Percentiles rank a stretch among this genome's conserved stretches.
These are phyloP conservation scores for Teunomyces tritomae DNA, from an alignment of 805 yeast genomes.

Conservation along the genomic window DNA sequence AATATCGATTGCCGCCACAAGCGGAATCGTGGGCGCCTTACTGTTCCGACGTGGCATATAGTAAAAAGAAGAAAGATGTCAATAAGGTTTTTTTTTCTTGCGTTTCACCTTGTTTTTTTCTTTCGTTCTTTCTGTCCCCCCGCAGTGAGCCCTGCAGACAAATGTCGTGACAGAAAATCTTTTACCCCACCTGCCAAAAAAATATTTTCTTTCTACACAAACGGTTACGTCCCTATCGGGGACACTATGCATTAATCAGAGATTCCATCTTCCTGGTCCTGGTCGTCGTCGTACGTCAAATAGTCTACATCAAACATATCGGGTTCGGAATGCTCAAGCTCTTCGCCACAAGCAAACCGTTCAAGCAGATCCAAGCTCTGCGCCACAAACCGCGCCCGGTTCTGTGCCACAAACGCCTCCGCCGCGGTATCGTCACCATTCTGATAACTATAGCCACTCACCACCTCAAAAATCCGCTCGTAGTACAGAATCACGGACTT, in stretches of 20 bases:
- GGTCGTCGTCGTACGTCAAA: not conserved
- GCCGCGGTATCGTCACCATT: conserved; percentile 19
- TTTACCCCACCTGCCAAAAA: not conserved
- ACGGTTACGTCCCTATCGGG: not conserved
- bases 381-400: conserved; percentile 12
- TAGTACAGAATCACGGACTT: conserved; percentile 69
- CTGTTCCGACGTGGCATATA: conserved; percentile 43
- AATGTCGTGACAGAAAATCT: not conserved
- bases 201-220: not conserved
- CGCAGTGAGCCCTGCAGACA: not conserved
- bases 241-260: not conserved
- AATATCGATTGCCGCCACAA: conserved; percentile 74
- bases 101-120: not conserved
- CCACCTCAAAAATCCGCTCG: conserved; percentile 51
- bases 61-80: not conserved
- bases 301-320: not conserved
- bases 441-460: conserved; percentile 43
- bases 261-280: not conserved
- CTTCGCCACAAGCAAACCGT: conserved; percentile 18
- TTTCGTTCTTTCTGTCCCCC: not conserved
- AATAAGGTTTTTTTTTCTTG: not conserved
- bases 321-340: not conserved
- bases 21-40: conserved; percentile 39
- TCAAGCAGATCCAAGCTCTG: conserved; percentile 28
- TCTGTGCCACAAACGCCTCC: conserved; percentile 9